Base-by-base conservation (phyloP, 257 asterid species). In the Primulina huaijiensis region DNA sequence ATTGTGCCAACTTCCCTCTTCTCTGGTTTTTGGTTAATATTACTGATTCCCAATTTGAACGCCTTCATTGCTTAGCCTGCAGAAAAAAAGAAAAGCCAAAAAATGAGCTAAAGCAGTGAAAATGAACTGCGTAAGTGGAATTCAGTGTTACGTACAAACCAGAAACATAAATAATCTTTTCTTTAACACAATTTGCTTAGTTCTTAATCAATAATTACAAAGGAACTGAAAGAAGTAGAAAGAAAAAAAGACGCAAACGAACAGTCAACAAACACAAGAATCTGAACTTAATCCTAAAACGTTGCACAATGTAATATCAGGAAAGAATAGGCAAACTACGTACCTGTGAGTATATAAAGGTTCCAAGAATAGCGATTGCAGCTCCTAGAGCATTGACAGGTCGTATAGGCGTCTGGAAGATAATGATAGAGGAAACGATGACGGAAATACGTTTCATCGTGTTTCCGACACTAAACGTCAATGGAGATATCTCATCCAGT, bases 351-450 rank as follows among this genome's bases (percentile, higher is more conserved):
- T 93, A 93, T 81, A 93, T 77, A 92, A 93, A 93, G 74, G 98
- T 93, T 72, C 98, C 98, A 27, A 90, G 80, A 73, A 90, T 37
- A 2, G 98, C 98, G 5, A 93, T 89, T 37, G 98, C 97, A 66
- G 97, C 98, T 68, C 98, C 98, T n/a, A 93, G 92, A 64, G 97
- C 97, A 65, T 93, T 93, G 82, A 93, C 81, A 8, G 97, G 98
- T 76, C 80, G 90, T 52, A 93, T 88, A 17, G 98, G 98, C 25
- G 96, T 93, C 61, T 62, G 92, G 90, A 93, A 93, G 65, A 93
- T 93, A 62, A 93, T 90, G 82, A 93, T 93, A 60, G 98, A 93
- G 0, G 98, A 86, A 68, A 93, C 96, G 0, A 93, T 93, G 71
- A 93, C 98, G 2, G 97, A 90, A 8, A 93, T 89, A 33, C 98